These are phyloP conservation scores for Oehlia diaphana DNA, from an alignment of 192 early-diverging fungal species.

Conservation along the genomic window DNA sequence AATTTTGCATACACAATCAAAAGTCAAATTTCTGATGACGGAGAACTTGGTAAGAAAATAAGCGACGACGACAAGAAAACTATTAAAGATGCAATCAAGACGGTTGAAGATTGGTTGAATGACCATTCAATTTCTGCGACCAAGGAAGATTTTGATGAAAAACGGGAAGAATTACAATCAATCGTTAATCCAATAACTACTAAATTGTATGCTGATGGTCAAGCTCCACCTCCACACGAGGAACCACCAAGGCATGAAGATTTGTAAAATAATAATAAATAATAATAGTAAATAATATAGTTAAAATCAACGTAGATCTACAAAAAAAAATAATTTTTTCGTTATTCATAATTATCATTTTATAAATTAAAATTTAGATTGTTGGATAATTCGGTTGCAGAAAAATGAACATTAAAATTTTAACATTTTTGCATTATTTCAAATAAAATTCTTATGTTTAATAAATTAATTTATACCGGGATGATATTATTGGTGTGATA, in stretches of 20 bases:
- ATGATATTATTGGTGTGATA: too few relatives aligned
- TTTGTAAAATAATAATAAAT: constrained; percentile 48
- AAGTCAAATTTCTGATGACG: constrained; percentile 83
- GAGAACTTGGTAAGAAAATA: constrained; percentile 84
- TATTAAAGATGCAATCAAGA: constrained; percentile 79
- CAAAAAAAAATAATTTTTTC: background rate
- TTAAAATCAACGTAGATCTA: background rate
- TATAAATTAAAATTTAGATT: too few relatives aligned
- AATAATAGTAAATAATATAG: background rate
- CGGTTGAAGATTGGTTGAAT: constrained; percentile 75
- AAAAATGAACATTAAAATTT: background rate
- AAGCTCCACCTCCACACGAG: constrained; percentile 41
- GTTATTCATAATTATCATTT: background rate
- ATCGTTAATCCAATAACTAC: constrained; percentile 92
- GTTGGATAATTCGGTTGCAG: too few relatives aligned
- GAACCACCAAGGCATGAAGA: constrained; percentile 64
- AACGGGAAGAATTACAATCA: constrained; percentile 90
- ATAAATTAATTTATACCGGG: background rate
- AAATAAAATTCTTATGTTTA: background rate
- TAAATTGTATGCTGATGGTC: constrained; percentile 79
- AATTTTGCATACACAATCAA: constrained; percentile 90
- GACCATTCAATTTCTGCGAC: constrained; percentile 75
- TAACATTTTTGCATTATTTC: background rate
- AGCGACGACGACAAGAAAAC: constrained; percentile 86
- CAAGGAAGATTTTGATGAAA: constrained; percentile 98